phyloP scores from a whole-genome alignment of 352 stramenopile species.

The Plasmopara halstedii region DNA sequence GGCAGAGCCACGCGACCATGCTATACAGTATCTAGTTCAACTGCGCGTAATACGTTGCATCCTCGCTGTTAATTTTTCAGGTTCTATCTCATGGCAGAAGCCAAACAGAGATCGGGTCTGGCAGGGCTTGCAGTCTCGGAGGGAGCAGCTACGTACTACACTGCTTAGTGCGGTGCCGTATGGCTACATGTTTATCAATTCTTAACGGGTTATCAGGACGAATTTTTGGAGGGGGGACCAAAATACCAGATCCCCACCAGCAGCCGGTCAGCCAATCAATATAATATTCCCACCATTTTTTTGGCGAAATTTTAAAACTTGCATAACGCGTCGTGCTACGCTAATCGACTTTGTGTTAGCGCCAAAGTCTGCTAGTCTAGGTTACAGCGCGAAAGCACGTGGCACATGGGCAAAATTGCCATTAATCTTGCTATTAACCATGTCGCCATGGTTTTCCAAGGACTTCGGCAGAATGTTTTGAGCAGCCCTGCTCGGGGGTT shows the following conservation, averaged over 20 bases:
- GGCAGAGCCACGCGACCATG: not conserved
- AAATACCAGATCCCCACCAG: slow-evolving; percentile 20
- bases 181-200: slow-evolving; percentile 14
- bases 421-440: not conserved
- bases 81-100: slow-evolving; percentile 4
- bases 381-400: slow-evolving; percentile 1
- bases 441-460: not conserved
- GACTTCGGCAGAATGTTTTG: not conserved
- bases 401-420: not conserved
- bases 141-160: not conserved
- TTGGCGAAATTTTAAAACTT: slow-evolving; percentile 21
- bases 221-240: slow-evolving; percentile 21
- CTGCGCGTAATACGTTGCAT: slow-evolving; percentile 18
- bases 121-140: slow-evolving; percentile 7
- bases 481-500: slow-evolving; percentile 2
- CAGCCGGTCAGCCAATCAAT: slow-evolving; percentile 11
- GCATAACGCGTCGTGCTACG: slow-evolving; percentile 13
- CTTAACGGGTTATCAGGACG: slow-evolving; percentile 21
- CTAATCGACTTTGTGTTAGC: slow-evolving; percentile 8
- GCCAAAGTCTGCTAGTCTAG: slow-evolving; percentile 1
- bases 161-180: not conserved
- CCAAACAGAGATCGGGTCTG: slow-evolving; percentile 3
- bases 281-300: slow-evolving; percentile 4
- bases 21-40: slow-evolving; percentile 7
- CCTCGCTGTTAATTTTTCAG: slow-evolving; percentile 21